Percentiles rank a stretch among this genome's conserved stretches.
phyloP scores from a whole-genome alignment of 805 yeast species.

The Ogataea sp. region DNA sequence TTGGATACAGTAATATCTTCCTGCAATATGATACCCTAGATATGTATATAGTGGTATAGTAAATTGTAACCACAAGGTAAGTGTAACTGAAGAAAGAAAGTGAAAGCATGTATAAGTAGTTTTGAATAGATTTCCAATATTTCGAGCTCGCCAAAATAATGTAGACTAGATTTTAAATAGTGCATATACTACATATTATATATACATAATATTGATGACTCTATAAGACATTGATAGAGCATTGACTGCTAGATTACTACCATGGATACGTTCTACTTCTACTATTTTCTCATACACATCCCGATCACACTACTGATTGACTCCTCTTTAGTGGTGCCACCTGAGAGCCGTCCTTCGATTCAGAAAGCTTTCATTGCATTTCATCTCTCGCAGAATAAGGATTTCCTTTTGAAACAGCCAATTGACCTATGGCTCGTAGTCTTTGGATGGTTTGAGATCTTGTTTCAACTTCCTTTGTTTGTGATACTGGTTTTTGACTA shows the following conservation, averaged over 20 bases:
- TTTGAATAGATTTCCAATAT: no score
- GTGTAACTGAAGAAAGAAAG: no score
- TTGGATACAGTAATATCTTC: no score
- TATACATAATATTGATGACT: not conserved
- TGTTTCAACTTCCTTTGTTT: conserved; percentile 78
- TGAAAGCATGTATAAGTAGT: no score
- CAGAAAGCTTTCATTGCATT: conserved; percentile 44
- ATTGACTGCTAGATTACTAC: no score
- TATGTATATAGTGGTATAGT: no score
- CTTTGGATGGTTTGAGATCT: conserved; percentile 66
- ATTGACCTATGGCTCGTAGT: conserved; percentile 63
- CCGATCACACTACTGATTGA: conserved; percentile 74
- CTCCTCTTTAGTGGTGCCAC: conserved; percentile 61
- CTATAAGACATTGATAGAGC: no score
- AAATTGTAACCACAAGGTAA: no score
- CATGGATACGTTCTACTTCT: conserved; percentile 17
- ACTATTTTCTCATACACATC: conserved; percentile 47
- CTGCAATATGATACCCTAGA: no score
- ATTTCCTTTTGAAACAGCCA: conserved; percentile 44
- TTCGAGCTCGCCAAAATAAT: no score
- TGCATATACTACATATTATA: no score
- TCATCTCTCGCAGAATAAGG: conserved; percentile 63
- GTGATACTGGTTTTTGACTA: conserved; percentile 31
- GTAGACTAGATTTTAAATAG: no score
- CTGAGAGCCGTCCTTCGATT: conserved; percentile 32